Conservation (phyloP, 768 basidiomycete genomes). For the Coprinopsis cinerea region DNA sequence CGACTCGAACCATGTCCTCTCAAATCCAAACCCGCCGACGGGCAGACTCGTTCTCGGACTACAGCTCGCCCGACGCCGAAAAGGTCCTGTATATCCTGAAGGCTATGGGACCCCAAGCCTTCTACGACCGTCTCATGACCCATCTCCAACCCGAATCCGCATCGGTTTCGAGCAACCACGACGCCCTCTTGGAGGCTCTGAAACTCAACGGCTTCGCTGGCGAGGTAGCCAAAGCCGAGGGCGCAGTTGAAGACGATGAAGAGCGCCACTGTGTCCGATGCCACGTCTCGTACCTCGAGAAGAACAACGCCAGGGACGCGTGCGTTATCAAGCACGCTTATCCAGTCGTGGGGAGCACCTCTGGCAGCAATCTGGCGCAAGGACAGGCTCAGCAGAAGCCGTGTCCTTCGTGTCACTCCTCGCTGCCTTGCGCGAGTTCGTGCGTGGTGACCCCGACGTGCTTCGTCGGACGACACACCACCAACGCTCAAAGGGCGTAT, state of each 20-base stretch:
- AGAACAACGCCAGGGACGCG: background rate
- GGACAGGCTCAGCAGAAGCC: background rate
- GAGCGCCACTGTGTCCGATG: slow-evolving; percentile 4
- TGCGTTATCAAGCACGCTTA: background rate
- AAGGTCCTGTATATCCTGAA: background rate
- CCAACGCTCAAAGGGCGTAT: background rate
- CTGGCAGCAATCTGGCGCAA: background rate
- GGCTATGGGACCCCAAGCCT: background rate
- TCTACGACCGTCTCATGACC: background rate
- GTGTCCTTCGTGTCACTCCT: background rate
- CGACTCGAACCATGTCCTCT: too few relatives aligned
- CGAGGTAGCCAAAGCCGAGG: background rate
- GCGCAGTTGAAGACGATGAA: background rate
- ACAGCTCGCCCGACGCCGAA: background rate
- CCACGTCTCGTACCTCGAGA: slow-evolving; percentile 6
- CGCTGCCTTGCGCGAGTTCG: background rate
- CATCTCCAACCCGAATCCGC: background rate
- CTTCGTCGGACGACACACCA: background rate
- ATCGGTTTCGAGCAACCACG: background rate
- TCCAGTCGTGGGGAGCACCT: background rate
- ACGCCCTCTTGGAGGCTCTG: background rate
- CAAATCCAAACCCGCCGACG: background rate
- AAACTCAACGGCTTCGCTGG: background rate
- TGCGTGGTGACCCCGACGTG: background rate
- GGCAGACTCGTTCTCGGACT: background rate